Percentiles rank a stretch among this genome's conserved stretches.
phyloP scores from a whole-genome alignment of 2,329 filamentous ascomycete genomes.

The Aspergillus fructus region DNA sequence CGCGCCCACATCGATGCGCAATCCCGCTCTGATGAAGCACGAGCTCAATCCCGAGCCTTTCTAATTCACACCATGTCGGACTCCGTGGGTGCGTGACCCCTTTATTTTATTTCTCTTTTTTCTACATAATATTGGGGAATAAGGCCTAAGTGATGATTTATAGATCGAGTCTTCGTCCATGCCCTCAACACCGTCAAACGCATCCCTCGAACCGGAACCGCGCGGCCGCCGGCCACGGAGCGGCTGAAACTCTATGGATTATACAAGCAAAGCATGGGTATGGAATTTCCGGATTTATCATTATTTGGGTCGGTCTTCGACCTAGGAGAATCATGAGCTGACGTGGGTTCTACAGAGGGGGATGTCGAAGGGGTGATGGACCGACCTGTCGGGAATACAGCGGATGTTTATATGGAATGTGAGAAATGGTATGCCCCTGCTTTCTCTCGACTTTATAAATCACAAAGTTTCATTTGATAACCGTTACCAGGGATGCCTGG shows the following conservation, averaged over 20 bases:
- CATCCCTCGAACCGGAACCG: conserved; percentile 88
- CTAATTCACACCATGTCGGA: conserved; percentile 42
- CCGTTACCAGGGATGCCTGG: conserved; percentile 77
- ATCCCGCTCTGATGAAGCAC: conserved; percentile 36
- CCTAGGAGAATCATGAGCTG: background rate
- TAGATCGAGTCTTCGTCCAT: conserved; percentile 98
- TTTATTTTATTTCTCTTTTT: background rate
- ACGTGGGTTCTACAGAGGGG: conserved; percentile 62
- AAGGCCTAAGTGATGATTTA: background rate
- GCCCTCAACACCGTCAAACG: conserved; percentile 98
- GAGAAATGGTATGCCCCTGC: conserved; percentile 62
- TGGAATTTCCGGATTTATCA: conserved; percentile 13
- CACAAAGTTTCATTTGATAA: background rate
- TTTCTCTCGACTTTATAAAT: no score
- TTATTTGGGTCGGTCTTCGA: background rate
- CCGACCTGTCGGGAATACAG: conserved; percentile 60
- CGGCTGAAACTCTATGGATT: conserved; percentile 92
- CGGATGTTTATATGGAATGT: conserved; percentile 54
- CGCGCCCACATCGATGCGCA: conserved; percentile 25
- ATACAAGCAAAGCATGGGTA: conserved; percentile 96
- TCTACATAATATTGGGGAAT: background rate
- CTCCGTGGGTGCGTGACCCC: conserved; percentile 43
- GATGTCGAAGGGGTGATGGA: conserved; percentile 95
- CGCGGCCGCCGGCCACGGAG: conserved; percentile 80
- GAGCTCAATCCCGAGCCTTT: conserved; percentile 16